Percentiles rank a stretch among this genome's conserved stretches.
Conservation (phyloP, 106 monocot genomes). For the Phalaenopsis aphrodite region DNA sequence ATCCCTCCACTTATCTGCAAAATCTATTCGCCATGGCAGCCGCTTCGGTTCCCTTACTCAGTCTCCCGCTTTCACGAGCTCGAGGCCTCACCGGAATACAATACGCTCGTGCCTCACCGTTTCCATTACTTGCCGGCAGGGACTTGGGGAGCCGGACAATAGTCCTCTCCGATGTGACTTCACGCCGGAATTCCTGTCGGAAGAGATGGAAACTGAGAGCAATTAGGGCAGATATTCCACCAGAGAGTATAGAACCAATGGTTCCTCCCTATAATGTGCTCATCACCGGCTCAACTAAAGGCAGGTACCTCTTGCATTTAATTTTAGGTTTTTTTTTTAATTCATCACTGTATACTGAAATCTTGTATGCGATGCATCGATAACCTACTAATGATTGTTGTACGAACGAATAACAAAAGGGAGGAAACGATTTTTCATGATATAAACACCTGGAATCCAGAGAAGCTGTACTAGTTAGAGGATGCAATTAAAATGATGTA, state of each 20-base stretch:
- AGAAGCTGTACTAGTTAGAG: no score
- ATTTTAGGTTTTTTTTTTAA: background rate
- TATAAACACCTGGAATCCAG: no score
- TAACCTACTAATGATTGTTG: no score
- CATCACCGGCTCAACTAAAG: slow-evolving; percentile 70
- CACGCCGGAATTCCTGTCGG: background rate
- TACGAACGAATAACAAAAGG: no score
- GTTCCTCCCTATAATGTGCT: slow-evolving; percentile 61
- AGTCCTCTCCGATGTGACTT: background rate
- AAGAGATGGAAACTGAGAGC: slow-evolving; percentile 6
- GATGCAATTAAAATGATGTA: no score
- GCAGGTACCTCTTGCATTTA: slow-evolving; percentile 6
- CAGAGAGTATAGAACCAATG: slow-evolving; percentile 27
- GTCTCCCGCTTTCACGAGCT: slow-evolving; percentile 6
- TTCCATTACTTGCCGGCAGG: background rate
- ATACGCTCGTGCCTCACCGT: background rate
- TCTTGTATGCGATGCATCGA: no score
- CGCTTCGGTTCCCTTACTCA: slow-evolving; percentile 14
- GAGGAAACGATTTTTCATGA: no score
- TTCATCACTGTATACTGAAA: background rate
- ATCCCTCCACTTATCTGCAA: background rate
- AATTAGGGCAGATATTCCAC: slow-evolving; percentile 18
- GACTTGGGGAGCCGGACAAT: background rate
- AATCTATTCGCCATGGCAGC: slow-evolving; percentile 18
- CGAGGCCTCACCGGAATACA: background rate